Evolutionary conservation across 345 rosid genomes (phyloP).

Genomic region (Aquilaria malaccensis): DNA sequence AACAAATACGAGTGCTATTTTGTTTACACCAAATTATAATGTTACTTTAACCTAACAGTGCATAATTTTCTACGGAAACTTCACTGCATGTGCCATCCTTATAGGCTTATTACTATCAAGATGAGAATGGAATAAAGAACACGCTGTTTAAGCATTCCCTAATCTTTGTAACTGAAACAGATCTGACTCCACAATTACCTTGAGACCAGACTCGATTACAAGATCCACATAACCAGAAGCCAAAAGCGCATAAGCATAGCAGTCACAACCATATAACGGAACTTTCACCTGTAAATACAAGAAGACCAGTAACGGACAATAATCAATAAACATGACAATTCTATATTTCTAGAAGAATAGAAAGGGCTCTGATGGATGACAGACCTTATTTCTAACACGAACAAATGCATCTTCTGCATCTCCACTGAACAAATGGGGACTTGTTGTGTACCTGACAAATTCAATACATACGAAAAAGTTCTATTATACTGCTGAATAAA

Average conservation of each 20-base stretch:
- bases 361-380: background rate
- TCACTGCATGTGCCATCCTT: background rate
- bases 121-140: no score
- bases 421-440: conserved; percentile 87
- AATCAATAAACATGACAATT: background rate
- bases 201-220: conserved; percentile 85
- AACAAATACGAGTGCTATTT: background rate
- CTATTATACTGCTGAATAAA: no score
- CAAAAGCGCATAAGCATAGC: conserved; percentile 94
- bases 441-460: conserved; percentile 76
- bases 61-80: background rate
- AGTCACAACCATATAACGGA: conserved; percentile 93
- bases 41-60: no score
- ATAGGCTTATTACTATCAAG: no score
- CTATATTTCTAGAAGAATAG: background rate
- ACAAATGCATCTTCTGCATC: conserved; percentile 74
- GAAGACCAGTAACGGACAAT: background rate
- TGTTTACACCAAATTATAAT: no score
- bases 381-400: conserved; percentile 82
- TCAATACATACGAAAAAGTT: background rate
- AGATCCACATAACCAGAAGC: conserved; percentile 97
- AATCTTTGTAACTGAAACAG: background rate
- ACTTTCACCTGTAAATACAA: conserved; percentile 56
- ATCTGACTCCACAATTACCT: conserved; percentile 37
- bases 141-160: no score